Conservation (phyloP, 345 rosid species). For the Populus simonii region DNA sequence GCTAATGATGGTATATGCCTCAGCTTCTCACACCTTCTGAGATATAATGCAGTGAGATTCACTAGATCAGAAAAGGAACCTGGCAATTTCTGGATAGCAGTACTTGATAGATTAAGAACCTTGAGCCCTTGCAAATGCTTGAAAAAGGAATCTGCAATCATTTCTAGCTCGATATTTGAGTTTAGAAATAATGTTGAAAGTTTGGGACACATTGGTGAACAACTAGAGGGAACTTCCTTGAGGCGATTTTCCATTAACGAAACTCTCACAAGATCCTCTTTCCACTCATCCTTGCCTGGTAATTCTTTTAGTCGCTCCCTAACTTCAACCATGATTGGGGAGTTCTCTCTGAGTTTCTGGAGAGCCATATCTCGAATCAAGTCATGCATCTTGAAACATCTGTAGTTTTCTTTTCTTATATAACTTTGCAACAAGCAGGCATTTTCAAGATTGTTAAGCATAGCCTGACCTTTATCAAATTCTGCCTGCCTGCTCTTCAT, state of each 20-base stretch:
- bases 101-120: constrained; percentile 16
- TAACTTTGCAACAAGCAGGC: constrained; percentile 11
- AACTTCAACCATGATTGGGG: constrained; percentile 18
- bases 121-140: constrained; percentile 8
- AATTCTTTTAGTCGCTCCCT: constrained; percentile 6
- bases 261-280: constrained; percentile 6
- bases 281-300: constrained; percentile 21
- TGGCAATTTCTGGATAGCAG: constrained; percentile 9
- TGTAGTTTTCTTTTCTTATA: not conserved
- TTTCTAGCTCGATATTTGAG: not conserved
- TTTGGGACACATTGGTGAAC: constrained; percentile 22
- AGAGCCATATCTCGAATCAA: constrained; percentile 24
- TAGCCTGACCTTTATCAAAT: constrained; percentile 4
- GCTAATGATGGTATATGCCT: constrained; percentile 14
- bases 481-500: not conserved
- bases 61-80: constrained; percentile 16
- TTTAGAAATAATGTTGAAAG: constrained; percentile 15
- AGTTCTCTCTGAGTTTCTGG: constrained; percentile 3
- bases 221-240: not conserved
- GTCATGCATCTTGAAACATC: constrained; percentile 25
- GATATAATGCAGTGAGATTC: constrained; percentile 14
- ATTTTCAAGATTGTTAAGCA: constrained; percentile 18
- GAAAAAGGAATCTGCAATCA: constrained; percentile 14
- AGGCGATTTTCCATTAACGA: not conserved
- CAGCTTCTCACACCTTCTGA: constrained; percentile 2